Base-by-base conservation (phyloP, 345 rosid genomes). In the Lumnitzera littorea region DNA sequence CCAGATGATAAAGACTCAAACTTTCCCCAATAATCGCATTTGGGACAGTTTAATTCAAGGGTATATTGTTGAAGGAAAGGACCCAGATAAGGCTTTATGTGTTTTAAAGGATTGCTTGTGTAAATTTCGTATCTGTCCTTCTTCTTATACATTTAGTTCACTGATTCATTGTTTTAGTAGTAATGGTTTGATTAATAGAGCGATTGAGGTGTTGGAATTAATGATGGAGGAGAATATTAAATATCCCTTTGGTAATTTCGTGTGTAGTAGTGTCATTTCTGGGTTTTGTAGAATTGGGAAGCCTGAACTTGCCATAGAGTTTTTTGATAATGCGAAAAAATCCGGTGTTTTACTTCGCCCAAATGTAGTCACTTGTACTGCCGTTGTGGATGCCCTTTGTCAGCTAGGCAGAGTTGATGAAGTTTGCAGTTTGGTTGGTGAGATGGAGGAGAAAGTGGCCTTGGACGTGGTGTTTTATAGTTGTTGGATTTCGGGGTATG, bases 201-300 rank as follows among this genome's bases (percentile, higher is more conserved):
- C 97, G 12, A 58, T 82, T 51, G 85, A 80, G 74, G 91, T 85
- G 31, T 41, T 87, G 65, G 88, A 83, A 72, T 65, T 85, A 78
- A 83, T 87, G 84, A 74, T 61, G 62, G 73, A 58, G 58, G 69
- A 77, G 47, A 80, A 68, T 46, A 61, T 73, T 20, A 78, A 63
- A 0, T 82, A 86, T 67, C 87, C 84, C 20, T 86, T 72, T 69
- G 71, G 73, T 76, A 83, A 87, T 83, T 90, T 83, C 63, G 88
- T 87, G 48, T 84, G 74, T 71, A 84, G 91, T 74, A 70, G 78
- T 57, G 82, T 90, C 48, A 72, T 87, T 70, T 78, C 85, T 63
- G 84, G 91, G 61, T 83, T 84, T 68, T 83, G 86, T 67, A 81
- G 24, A 70, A 76, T 78, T 57, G 91, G 84, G 68, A 82, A 78